These are phyloP conservation scores for Cryptococcus jaspeensis DNA, from an alignment of 1,284 basidiomycete species.

Conservation along the genomic window DNA sequence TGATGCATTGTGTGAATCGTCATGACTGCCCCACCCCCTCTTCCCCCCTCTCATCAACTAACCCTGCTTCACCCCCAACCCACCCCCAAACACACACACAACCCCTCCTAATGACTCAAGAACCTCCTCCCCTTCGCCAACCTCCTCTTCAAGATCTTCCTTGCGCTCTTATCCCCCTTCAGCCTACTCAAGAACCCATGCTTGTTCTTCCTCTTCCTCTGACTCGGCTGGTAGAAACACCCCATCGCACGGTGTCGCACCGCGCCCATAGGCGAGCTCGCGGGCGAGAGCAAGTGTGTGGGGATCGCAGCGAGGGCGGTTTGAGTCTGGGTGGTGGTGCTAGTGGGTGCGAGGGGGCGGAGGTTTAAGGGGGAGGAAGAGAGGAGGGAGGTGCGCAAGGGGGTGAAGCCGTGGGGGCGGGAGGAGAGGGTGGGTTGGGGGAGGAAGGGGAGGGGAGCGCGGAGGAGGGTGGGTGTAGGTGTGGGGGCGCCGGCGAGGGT, in stretches of 20 bases:
- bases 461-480: too few species aligned
- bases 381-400: constrained; percentile 2
- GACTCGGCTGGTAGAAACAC: constrained; percentile 82
- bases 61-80: not conserved
- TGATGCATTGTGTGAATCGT: not conserved
- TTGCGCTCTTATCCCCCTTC: constrained; percentile 60
- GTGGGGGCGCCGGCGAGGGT: not conserved
- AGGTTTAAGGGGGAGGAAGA: constrained; percentile 6
- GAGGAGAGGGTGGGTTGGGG: too few species aligned
- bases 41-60: not conserved
- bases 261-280: constrained; percentile 10
- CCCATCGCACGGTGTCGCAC: constrained; percentile 52
- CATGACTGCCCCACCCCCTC: not conserved
- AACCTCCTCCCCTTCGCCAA: constrained; percentile 62
- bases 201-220: constrained; percentile 80
- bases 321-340: too few species aligned
- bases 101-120: constrained; percentile 56
- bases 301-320: too few species aligned
- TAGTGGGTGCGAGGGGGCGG: not conserved
- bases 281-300: not conserved
- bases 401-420: constrained; percentile 2
- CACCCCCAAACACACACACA: not conserved
- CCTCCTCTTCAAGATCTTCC: constrained; percentile 60
- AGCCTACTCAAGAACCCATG: constrained; percentile 78
- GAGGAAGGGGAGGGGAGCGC: too few species aligned